These are phyloP conservation scores for Lyophyllum atratum DNA, from an alignment of 768 basidiomycete species.

Conservation along the genomic window DNA sequence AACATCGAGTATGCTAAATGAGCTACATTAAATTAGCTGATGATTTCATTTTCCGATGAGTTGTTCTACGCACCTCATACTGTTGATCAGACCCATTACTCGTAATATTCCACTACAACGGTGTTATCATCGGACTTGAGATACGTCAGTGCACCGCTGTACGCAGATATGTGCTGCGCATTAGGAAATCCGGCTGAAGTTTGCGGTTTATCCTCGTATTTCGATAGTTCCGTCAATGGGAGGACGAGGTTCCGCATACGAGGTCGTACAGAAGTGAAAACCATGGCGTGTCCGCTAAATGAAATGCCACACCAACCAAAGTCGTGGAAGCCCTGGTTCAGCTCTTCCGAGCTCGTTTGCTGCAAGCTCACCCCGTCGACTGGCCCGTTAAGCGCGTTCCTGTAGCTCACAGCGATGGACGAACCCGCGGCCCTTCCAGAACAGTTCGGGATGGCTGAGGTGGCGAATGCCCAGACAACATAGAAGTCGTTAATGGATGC, in stretches of 20 bases:
- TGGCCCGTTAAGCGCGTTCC: background rate
- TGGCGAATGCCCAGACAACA: slow-evolving; percentile 1
- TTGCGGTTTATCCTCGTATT: background rate
- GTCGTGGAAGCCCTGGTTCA: background rate
- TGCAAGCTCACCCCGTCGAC: background rate
- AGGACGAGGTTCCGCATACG: background rate
- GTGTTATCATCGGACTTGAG: background rate
- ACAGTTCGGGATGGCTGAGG: slow-evolving; percentile 6
- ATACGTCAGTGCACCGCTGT: slow-evolving; percentile 6
- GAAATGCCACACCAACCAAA: slow-evolving; percentile 5
- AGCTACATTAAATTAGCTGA: too few relatives aligned
- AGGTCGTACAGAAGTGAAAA: background rate
- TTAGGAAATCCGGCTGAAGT: background rate
- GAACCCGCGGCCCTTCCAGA: background rate
- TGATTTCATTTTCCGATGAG: too few relatives aligned
- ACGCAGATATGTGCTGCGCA: slow-evolving; percentile 1
- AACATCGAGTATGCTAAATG: too few relatives aligned
- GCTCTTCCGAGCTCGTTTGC: background rate
- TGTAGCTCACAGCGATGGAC: background rate
- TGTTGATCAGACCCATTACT: background rate
- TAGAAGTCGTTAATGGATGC: slow-evolving; percentile 8
- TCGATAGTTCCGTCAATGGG: background rate
- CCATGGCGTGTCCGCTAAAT: slow-evolving; percentile 5
- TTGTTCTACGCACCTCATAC: background rate
- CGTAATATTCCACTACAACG: slow-evolving; percentile 5